These are phyloP conservation scores for Saccharomycopsis malanga DNA, from an alignment of 805 yeast species.

Conservation along the genomic window DNA sequence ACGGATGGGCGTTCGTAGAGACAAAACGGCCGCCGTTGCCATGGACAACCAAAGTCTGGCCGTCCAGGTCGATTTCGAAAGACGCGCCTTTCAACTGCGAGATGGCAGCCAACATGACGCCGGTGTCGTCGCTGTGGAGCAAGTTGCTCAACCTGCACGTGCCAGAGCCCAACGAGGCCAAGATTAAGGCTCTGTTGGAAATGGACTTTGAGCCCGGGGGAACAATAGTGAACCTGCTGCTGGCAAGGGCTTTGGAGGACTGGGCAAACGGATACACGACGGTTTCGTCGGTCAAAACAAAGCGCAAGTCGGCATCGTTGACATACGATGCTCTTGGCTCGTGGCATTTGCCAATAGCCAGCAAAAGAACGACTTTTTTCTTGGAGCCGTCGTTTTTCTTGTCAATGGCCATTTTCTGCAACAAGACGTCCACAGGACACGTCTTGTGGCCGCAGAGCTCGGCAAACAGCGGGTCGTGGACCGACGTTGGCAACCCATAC, in stretches of 20 bases:
- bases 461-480: conserved; percentile 64
- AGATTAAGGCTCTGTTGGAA: conserved; percentile 85
- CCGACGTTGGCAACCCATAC: conserved; percentile 77
- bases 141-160: conserved; percentile 76
- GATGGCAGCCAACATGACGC: conserved; percentile 88
- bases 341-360: conserved; percentile 80
- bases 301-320: conserved; percentile 69
- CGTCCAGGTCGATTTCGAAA: conserved; percentile 43
- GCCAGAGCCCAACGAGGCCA: conserved; percentile 90
- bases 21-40: conserved; percentile 78
- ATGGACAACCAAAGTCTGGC: conserved; percentile 77
- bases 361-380: conserved; percentile 79
- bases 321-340: conserved; percentile 85
- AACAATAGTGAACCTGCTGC: conserved; percentile 40
- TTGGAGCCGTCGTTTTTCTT: conserved; percentile 92
- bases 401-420: conserved; percentile 88
- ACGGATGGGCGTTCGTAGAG: conserved; percentile 52
- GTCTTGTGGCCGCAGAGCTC: conserved; percentile 61
- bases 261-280: conserved; percentile 52
- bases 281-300: conserved; percentile 77
- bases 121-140: conserved; percentile 94
- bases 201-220: conserved; percentile 99
- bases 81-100: conserved; percentile 68
- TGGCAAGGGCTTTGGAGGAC: conserved; percentile 26
- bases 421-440: conserved; percentile 68